Evolutionary conservation across 805 yeast genomes (phyloP).

Genomic region (Metschnikowia amazonensis): DNA sequence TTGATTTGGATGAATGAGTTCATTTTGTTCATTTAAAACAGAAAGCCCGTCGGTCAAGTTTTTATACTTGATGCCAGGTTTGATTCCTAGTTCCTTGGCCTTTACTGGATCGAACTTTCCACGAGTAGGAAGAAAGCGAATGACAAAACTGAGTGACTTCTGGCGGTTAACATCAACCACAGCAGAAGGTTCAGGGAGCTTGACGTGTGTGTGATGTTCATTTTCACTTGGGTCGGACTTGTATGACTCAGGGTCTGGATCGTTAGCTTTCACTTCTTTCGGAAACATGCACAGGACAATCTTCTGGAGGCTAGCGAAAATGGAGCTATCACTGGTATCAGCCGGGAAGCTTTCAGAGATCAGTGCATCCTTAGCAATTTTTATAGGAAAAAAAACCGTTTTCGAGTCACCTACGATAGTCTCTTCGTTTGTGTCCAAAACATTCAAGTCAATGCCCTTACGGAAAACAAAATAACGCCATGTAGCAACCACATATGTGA

Average conservation of each 20-base stretch:
- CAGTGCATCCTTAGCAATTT: slow-evolving; percentile 17
- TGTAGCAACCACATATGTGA: slow-evolving; percentile 57
- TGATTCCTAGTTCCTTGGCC: slow-evolving; percentile 68
- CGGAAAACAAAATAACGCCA: slow-evolving; percentile 89
- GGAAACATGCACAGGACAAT: slow-evolving; percentile 59
- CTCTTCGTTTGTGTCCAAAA: slow-evolving; percentile 29
- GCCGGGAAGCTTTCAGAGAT: background rate
- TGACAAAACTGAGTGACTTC: slow-evolving; percentile 61
- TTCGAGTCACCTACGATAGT: slow-evolving; percentile 33
- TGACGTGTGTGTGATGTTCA: slow-evolving; percentile 38
- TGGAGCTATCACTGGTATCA: background rate
- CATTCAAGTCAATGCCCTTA: slow-evolving; percentile 54
- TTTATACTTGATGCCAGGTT: slow-evolving; percentile 57
- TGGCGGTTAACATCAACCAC: slow-evolving; percentile 30
- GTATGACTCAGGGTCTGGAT: slow-evolving; percentile 35
- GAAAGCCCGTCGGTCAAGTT: slow-evolving; percentile 56
- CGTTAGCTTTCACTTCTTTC: slow-evolving; percentile 39
- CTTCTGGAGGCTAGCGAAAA: slow-evolving; percentile 24
- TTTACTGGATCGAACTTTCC: slow-evolving; percentile 70
- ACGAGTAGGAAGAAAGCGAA: slow-evolving; percentile 61
- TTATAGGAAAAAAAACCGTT: slow-evolving; percentile 38
- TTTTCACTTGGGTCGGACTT: slow-evolving; percentile 34
- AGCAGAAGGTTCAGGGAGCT: slow-evolving; percentile 24
- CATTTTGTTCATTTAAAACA: slow-evolving; percentile 58
- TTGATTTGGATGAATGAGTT: slow-evolving; percentile 57